These are phyloP conservation scores for Starmera caribaea DNA, from an alignment of 805 yeast species.

Conservation along the genomic window DNA sequence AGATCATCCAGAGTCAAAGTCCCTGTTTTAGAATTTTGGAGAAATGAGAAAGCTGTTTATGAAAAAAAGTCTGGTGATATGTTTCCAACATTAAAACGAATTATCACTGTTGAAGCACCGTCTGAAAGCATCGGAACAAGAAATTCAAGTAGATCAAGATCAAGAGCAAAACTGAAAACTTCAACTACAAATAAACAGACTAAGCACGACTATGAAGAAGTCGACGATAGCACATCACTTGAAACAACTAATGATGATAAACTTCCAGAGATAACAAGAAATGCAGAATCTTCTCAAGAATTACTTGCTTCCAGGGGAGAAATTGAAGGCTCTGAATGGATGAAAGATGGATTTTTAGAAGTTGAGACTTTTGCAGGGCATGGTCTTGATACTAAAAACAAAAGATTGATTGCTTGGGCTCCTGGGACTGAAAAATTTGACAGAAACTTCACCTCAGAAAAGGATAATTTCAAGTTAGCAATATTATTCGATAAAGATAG, in stretches of 20 bases:
- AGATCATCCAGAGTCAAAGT: conserved; percentile 58
- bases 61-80: conserved; percentile 27
- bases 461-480: conserved; percentile 51
- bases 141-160: neutral
- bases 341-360: conserved; percentile 28
- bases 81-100: conserved; percentile 48
- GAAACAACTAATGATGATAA: neutral
- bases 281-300: conserved; percentile 2
- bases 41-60: conserved; percentile 68
- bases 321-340: conserved; percentile 45
- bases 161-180: conserved; percentile 9
- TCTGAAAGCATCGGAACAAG: neutral
- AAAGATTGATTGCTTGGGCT: conserved; percentile 54
- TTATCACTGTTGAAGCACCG: conserved; percentile 31
- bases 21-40: conserved; percentile 76
- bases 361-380: conserved; percentile 43
- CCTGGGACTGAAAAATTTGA: conserved; percentile 43
- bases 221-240: neutral
- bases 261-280: no score
- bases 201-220: neutral
- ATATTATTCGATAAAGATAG: conserved; percentile 54
- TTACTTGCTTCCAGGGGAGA: conserved; percentile 18
- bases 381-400: conserved; percentile 33
- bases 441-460: conserved; percentile 27
- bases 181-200: conserved; percentile 2